Percentiles rank a stretch among this genome's conserved stretches.
These are phyloP conservation scores for Xylariaceae sp. DNA, from an alignment of 2,329 filamentous ascomycete species.

Conservation along the genomic window DNA sequence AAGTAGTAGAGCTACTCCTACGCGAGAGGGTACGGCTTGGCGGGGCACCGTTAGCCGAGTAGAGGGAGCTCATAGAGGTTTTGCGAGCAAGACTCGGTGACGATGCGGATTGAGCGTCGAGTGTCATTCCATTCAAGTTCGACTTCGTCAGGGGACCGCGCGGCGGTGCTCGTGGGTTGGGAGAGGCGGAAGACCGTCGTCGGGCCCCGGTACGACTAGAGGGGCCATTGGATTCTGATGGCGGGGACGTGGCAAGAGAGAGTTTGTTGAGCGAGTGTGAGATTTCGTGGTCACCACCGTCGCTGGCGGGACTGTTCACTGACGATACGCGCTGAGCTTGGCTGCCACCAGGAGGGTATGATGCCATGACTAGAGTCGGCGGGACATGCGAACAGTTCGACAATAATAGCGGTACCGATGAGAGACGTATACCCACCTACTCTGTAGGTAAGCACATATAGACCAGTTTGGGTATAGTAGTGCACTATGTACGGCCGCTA, in stretches of 20 bases:
- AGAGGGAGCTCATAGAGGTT: constrained; percentile 55
- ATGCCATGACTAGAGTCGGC: constrained; percentile 25
- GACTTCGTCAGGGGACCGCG: constrained; percentile 40
- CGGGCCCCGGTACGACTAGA: constrained; percentile 11
- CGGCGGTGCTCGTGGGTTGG: constrained; percentile 37
- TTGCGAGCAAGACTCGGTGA: constrained; percentile 53
- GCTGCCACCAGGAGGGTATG: constrained; percentile 23
- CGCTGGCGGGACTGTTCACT: constrained; percentile 10
- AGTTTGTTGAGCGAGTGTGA: constrained; percentile 30
- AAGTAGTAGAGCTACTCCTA: constrained; percentile 45
- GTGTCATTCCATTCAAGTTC: constrained; percentile 29
- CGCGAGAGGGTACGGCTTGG: constrained; percentile 41
- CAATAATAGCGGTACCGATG: neutral
- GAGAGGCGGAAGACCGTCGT: constrained; percentile 27
- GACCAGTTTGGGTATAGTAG: neutral
- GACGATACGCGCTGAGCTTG: constrained; percentile 19
- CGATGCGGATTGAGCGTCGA: constrained; percentile 45
- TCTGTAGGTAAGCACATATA: neutral
- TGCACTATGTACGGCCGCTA: neutral
- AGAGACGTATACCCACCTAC: neutral
- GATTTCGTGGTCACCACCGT: constrained; percentile 25
- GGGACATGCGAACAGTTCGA: constrained; percentile 20
- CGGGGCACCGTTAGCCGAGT: constrained; percentile 43
- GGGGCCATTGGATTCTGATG: constrained; percentile 31
- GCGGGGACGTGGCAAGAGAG: constrained; percentile 39